phyloP scores from a whole-genome alignment of 371 early-diverging fungal species.

The Batrachochytrium dendrobatidis region DNA sequence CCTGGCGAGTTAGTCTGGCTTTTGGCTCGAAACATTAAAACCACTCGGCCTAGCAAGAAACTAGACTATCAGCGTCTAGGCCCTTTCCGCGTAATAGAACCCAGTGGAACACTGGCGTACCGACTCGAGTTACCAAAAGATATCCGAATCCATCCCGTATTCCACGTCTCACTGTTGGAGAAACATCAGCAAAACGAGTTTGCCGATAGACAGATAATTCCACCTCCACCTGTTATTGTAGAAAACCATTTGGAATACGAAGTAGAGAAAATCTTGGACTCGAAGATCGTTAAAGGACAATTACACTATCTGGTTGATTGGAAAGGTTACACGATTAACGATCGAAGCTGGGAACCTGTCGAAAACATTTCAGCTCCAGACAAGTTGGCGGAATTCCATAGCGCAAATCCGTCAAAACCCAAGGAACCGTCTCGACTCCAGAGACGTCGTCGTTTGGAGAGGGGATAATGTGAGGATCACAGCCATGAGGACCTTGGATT shows the following conservation, averaged over 20 bases:
- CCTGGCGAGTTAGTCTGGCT: slow-evolving; percentile 16
- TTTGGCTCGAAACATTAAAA: slow-evolving; percentile 6
- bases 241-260: slow-evolving; percentile 11
- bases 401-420: no score
- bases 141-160: slow-evolving; percentile 13
- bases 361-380: no score
- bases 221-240: slow-evolving; percentile 13
- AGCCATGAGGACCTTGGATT: no score
- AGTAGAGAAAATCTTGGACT: slow-evolving; percentile 12
- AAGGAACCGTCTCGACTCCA: no score
- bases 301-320: slow-evolving; percentile 7
- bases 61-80: slow-evolving; percentile 13
- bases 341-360: neutral
- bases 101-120: slow-evolving; percentile 5
- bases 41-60: slow-evolving; percentile 10
- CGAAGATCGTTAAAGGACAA: neutral
- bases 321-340: neutral
- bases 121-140: neutral
- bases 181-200: neutral
- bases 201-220: neutral
- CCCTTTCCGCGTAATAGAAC: slow-evolving; percentile 9
- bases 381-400: no score
- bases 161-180: slow-evolving; percentile 11
- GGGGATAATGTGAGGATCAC: no score
- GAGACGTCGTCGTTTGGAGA: no score